Percentiles rank a stretch among this genome's conserved stretches.
Conservation (phyloP, 495 filamentous ascomycete species). For the Aspergillus wentii region DNA sequence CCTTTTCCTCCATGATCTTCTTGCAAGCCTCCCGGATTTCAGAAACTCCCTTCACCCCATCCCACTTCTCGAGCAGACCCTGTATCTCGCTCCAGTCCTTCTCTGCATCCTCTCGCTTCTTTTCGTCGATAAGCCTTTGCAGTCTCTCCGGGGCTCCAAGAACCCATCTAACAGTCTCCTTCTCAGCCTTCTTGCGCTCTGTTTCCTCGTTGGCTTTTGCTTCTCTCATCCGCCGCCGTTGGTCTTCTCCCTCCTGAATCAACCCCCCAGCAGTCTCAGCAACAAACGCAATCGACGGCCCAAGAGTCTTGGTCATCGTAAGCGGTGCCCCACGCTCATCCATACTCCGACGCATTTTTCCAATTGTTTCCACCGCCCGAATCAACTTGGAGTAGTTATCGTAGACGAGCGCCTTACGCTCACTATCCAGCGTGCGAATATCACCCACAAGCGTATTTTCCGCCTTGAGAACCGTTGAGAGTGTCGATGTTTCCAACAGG, state of each 20-base stretch:
- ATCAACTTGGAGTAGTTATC: slow-evolving; percentile 98
- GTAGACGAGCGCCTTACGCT: slow-evolving; percentile 94
- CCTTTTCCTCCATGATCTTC: slow-evolving; percentile 39
- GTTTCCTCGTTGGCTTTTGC: slow-evolving; percentile 27
- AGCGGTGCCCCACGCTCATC: slow-evolving; percentile 41
- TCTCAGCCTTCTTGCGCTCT: slow-evolving; percentile 45
- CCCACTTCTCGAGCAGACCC: slow-evolving; percentile 46
- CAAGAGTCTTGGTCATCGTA: slow-evolving; percentile 58
- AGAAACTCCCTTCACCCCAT: slow-evolving; percentile 54
- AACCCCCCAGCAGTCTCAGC: slow-evolving; percentile 70
- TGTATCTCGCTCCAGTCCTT: slow-evolving; percentile 54
- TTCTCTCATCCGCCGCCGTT: slow-evolving; percentile 28
- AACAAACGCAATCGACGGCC: slow-evolving; percentile 73
- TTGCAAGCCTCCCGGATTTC: slow-evolving; percentile 58
- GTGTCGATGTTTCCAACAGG: slow-evolving; percentile 49
- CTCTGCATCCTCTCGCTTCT: slow-evolving; percentile 49
- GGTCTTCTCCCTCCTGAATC: slow-evolving; percentile 48
- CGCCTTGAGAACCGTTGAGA: slow-evolving; percentile 58
- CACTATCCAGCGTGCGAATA: slow-evolving; percentile 84
- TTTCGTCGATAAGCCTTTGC: slow-evolving; percentile 41
- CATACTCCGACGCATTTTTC: slow-evolving; percentile 55
- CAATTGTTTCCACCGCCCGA: slow-evolving; percentile 89
- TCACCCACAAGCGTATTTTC: slow-evolving; percentile 58
- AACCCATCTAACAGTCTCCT: slow-evolving; percentile 68
- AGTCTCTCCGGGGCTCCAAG: slow-evolving; percentile 54